phyloP scores from a whole-genome alignment of 108 stramenopile genomes.

The Craspedostauros australis region DNA sequence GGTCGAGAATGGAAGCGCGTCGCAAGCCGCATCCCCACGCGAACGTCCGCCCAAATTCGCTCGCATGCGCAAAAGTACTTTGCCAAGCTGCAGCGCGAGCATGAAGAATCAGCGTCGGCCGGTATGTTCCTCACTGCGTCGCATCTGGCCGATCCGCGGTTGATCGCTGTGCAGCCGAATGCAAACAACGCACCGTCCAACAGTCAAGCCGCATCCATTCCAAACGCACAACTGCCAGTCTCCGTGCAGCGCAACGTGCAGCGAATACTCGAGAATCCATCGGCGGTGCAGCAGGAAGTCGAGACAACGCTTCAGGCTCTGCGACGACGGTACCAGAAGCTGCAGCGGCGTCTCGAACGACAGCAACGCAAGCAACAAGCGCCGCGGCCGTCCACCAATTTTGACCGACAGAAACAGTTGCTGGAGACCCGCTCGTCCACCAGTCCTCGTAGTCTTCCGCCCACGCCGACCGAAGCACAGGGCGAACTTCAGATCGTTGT shows the following conservation, averaged over 20 bases:
- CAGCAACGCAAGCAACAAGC: conserved; percentile 5
- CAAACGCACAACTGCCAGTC: too few species aligned
- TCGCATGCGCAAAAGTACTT: conserved; percentile 99
- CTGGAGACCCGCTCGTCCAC: too few species aligned
- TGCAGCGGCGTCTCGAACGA: conserved; percentile 47
- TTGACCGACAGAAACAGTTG: too few species aligned
- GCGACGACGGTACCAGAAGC: conserved; percentile 40
- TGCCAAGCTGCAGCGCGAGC: conserved; percentile 59
- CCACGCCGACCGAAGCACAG: too few species aligned
- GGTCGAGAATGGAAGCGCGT: conserved; percentile 93
- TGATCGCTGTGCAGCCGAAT: neutral
- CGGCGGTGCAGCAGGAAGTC: conserved; percentile 49
- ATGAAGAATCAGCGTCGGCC: conserved; percentile 5
- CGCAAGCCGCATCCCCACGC: conserved; percentile 75
- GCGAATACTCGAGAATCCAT: conserved; percentile 53
- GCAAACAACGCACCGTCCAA: neutral
- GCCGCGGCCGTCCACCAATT: too few species aligned
- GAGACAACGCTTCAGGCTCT: conserved; percentile 48
- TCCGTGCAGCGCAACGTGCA: conserved; percentile 34
- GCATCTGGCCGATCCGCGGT: too few species aligned
- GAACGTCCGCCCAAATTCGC: conserved; percentile 93
- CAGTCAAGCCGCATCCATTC: neutral
- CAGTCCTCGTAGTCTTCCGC: too few species aligned
- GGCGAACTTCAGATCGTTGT: too few species aligned
- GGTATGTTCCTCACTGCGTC: neutral